Base-by-base conservation (phyloP, 768 basidiomycete genomes). In the Termitomyces sp. region DNA sequence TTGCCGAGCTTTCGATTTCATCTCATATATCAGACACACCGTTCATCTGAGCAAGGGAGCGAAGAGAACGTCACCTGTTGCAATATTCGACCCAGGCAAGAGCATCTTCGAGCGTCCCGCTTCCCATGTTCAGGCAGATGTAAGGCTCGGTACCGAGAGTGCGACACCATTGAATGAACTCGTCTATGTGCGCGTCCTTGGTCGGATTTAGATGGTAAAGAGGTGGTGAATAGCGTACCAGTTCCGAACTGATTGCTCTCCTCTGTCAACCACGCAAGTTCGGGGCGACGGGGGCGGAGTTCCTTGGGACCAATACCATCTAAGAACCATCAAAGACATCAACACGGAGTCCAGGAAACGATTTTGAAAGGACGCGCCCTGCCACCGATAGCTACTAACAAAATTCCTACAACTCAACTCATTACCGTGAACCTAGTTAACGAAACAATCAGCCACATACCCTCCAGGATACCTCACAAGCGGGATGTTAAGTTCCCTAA, bases 191-290 rank as follows among this genome's bases (percentile, higher is more conserved):
- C 7, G 7, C 4, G 5, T 34, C 5, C 51, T 4, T 31, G 4
- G 34, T 40, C 37, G 31, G 14, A 25, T 53, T 14, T 40, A 6
- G 20, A 12, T 11, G 17, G 15, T 40, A 9, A 32, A 25, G 25
- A 3, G 15, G 36, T 12, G 8, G 6, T 11, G 8, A 6, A 43
- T 37, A 1, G 29, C 66, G 8, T 48, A 75, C 76, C 81, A 2
- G 85, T 86, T 14, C 85, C 86, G 62, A 87, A 86, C 67, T 79
- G 77, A 63, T 87, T 87, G 67, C 81, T 81, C 69, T 87, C 85
- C 63, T 84, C 82, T 1, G 77, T 78, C 54, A 83, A 68, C 86
- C 85, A 87, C 0, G 86, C 86, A 15, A 86, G 77, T 69, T 87
- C 85, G 15, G 83, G 83, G 25, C 84, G 72, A 36, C 82, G 79